Evolutionary conservation across 495 filamentous ascomycete genomes (phyloP), one percentile per base, ranked within the genome.

Genomic region (Tuber calosporum): DNA sequence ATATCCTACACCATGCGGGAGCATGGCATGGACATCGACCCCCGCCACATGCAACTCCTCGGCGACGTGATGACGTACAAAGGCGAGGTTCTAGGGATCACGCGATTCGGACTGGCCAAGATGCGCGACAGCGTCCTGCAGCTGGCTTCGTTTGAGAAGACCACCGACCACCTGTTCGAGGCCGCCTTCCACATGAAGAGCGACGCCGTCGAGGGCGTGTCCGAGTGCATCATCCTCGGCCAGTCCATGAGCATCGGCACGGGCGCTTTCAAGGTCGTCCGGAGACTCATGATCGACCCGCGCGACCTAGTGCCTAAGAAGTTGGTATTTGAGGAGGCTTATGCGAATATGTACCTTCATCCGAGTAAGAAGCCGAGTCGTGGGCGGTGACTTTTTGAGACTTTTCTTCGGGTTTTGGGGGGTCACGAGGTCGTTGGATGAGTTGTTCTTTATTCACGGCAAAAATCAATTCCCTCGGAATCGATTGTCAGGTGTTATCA

Each of bases 51-150:
- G 94, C 92, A 97, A 82, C 88, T 99, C 11, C 87, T 99, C 22
- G 94, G 95, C n/a, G 96, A 99, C 74, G 93, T 97, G 45, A 99
- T 99, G 95, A 99, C 95, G 8, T 98, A 94, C 87, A 97, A 96
- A 84, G 95, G 95, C 68, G 94, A 98, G 75, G 91, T 98, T 0
- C 87, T 97, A n/a, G 95, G 95, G 45, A 99, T 99, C 81, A 99
- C 95, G 13, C 90, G 95, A 37, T 98, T 98, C 83, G 95, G 95
- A 69, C 86, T 99, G 58, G 89, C 93, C 69, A 99, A 99, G 86
- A 99, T 97, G 94, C 87, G 95, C 70, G 96, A 99, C 82, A 91
- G 88, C 37, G 94, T 97, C 53, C 84, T 99, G 68, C 96, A 98
- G 83, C 89, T 98, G 1, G 95, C 95, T 0, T 96, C 92, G 20